Base-by-base conservation (phyloP, 768 basidiomycete species). In the Tricholoma sp. region DNA sequence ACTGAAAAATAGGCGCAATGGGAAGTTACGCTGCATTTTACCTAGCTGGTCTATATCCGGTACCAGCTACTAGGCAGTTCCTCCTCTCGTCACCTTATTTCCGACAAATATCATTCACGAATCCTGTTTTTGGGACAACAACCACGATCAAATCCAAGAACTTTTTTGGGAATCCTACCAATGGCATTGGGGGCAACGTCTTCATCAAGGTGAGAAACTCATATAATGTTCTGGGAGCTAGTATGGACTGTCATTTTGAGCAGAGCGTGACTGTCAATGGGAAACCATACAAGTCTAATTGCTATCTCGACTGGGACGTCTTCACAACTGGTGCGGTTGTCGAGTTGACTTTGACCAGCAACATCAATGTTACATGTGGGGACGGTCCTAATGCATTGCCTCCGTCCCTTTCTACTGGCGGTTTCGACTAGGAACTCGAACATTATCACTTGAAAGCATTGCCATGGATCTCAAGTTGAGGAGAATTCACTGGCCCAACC, bases 331-430 rank as follows among this genome's bases (percentile, higher is more conserved):
- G 83, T 7, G 75, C 81, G 1, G 67, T 76, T 22, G 74, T 85
- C 32, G 83, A 83, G 64, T 67, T 86, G 31, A 77, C 81, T 45
- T 64, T 86, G 56, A 81, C 82, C 4, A 72, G 77, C 56, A 75
- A 84, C 63, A 79, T 82, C 57, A 76, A 70, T 27, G 74, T 81
- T 5, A 71, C 75, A 1, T 86, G 84, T 64, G 84, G 84, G 77
- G 73, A 7, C 35, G 68, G 19, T 64, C 24, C 24, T 2, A 27
- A 67, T 34, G 79, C 81, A 0, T 64, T 85, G 35, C 84, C 84
- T 0, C 83, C 84, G 1, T 85, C 84, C 12, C 72, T 85, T 35
- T 85, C 84, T 3, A 86, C 83, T n/a, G 84, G 83, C 4, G 84
- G 84, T 0, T 85, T 76, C 61, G 64, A 75, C 54, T 80, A 62